Evolutionary conservation across 2,329 filamentous ascomycete species (phyloP).

Genomic region (Fusarium nisikadoi): DNA sequence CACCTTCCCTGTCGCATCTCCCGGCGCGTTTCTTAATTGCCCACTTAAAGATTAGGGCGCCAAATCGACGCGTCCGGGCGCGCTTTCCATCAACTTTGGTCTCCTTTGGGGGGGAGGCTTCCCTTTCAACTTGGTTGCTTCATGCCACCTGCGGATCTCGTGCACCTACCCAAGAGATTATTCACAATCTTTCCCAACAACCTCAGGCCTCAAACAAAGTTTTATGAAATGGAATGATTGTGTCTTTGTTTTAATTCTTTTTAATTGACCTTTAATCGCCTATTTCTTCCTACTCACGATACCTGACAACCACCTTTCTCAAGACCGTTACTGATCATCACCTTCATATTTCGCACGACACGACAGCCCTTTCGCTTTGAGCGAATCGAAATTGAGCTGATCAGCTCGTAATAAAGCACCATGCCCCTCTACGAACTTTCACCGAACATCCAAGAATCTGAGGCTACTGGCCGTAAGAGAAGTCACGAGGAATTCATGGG

Average conservation of each 20-base stretch:
- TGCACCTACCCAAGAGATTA: slow-evolving; percentile 9
- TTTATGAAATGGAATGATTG: slow-evolving; percentile 4
- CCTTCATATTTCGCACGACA: background rate
- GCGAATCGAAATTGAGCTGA: slow-evolving; percentile 3
- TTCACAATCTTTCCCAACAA: slow-evolving; percentile 9
- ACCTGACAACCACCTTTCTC: slow-evolving; percentile 10
- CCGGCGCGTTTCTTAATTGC: slow-evolving; percentile 34
- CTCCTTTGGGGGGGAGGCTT: slow-evolving; percentile 26
- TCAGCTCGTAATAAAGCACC: slow-evolving; percentile 14
- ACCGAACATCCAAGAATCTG: slow-evolving; percentile 59
- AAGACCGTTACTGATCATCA: slow-evolving; percentile 1
- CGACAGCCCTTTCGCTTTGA: background rate
- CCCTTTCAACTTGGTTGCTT: slow-evolving; percentile 27
- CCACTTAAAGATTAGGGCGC: slow-evolving; percentile 36
- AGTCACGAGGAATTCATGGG: slow-evolving; percentile 58
- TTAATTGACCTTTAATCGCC: slow-evolving; percentile 10
- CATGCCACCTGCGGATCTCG: slow-evolving; percentile 30
- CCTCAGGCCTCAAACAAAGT: background rate
- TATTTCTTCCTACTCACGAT: slow-evolving; percentile 17
- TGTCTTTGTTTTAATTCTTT: background rate
- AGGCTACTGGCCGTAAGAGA: slow-evolving; percentile 56
- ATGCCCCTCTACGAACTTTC: slow-evolving; percentile 63
- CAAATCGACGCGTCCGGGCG: slow-evolving; percentile 49
- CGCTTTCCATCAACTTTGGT: slow-evolving; percentile 36
- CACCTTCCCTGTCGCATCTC: background rate